A percentile compares a stretch with the other conserved stretches of the same genome.
phyloP scores from a whole-genome alignment of 2,329 filamentous ascomycete genomes.

The Neofusicoccum sp. region DNA sequence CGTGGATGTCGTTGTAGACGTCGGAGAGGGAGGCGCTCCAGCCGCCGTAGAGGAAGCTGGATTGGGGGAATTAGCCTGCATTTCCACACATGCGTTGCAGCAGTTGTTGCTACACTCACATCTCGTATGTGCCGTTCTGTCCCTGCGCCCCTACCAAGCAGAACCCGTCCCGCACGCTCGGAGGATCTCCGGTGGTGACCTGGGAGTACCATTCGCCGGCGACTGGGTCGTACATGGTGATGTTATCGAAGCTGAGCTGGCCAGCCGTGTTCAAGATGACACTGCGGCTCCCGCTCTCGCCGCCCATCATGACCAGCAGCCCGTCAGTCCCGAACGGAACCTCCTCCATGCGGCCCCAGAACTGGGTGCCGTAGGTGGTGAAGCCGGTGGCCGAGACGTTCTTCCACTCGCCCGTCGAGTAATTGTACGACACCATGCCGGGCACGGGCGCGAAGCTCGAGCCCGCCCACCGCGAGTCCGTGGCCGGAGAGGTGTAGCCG shows the following conservation, averaged over 20 bases:
- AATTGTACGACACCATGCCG: conserved; percentile 6
- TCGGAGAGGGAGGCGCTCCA: not conserved
- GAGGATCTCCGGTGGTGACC: not conserved
- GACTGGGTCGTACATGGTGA: not conserved
- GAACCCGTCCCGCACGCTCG: not conserved
- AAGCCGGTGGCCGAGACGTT: not conserved
- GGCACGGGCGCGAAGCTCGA: not conserved
- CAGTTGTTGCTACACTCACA: not conserved
- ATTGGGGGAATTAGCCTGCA: no score
- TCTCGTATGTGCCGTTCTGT: not conserved
- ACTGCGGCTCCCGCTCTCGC: not conserved
- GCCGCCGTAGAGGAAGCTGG: not conserved
- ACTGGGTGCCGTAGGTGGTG: not conserved
- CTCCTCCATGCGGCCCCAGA: not conserved
- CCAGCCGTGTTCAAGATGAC: not conserved
- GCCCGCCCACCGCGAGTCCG: not conserved
- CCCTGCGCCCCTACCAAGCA: not conserved
- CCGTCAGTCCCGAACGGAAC: not conserved
- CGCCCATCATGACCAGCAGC: not conserved
- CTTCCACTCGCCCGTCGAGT: not conserved
- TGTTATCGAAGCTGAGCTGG: not conserved
- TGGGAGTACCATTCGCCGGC: not conserved
- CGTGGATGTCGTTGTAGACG: not conserved
- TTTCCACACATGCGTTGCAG: no score
- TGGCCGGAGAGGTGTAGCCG: not conserved